A percentile compares a stretch with the other conserved stretches of the same genome.
phyloP scores from a whole-genome alignment of 1,284 basidiomycete species.

The Termitomyces sp. region DNA sequence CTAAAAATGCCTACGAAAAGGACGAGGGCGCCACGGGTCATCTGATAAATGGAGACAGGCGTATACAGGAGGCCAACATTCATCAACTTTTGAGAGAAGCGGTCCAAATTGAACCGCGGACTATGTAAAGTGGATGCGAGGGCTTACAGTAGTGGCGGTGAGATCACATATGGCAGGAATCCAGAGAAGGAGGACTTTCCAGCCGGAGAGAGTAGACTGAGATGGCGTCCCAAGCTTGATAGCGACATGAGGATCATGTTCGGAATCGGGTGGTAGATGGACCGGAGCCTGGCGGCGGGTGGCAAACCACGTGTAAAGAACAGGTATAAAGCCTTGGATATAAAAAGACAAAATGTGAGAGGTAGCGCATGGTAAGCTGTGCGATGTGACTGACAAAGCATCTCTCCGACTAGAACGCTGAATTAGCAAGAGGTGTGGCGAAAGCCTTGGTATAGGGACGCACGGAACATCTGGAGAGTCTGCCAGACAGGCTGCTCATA shows the following conservation, averaged over 20 bases:
- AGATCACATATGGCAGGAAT: conserved; percentile 87
- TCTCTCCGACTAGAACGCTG: conserved; percentile 72
- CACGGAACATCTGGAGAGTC: conserved; percentile 89
- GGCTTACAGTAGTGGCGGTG: conserved; percentile 76
- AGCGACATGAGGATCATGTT: conserved; percentile 31
- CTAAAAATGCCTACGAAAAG: conserved; percentile 94
- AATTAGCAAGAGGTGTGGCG: conserved; percentile 24
- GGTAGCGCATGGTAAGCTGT: conserved; percentile 27
- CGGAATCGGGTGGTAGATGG: conserved; percentile 51
- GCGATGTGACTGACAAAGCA: conserved; percentile 67
- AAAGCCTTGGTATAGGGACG: conserved; percentile 31
- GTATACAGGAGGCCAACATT: conserved; percentile 93
- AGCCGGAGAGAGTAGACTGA: conserved; percentile 50
- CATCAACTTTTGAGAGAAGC: conserved; percentile 65
- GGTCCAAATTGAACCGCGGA: conserved; percentile 2
- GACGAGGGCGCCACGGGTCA: conserved; percentile 95
- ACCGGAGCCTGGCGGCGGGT: conserved; percentile 45
- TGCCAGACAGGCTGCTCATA: conserved; percentile 95
- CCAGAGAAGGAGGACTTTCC: conserved; percentile 75
- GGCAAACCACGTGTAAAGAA: conserved; percentile 64
- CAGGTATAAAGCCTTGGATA: conserved; percentile 72
- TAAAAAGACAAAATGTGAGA: conserved; percentile 20
- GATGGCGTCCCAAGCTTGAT: conserved; percentile 34
- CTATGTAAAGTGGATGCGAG: conserved; percentile 15
- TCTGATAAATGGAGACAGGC: conserved; percentile 97